phyloP scores from a whole-genome alignment of 176 grass and related monocot species.

The Phragmites australis region DNA sequence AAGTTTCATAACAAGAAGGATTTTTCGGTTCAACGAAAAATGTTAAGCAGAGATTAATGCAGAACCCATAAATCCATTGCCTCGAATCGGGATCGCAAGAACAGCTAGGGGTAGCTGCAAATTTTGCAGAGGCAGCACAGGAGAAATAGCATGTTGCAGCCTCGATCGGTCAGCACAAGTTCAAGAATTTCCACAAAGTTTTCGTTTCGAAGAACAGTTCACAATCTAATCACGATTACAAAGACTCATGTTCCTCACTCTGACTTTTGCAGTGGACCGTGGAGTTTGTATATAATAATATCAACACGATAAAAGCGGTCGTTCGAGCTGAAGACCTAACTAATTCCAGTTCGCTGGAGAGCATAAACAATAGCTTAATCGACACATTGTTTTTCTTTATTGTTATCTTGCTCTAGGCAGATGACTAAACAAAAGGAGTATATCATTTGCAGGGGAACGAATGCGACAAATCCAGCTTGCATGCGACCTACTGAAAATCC shows the following conservation, averaged over 20 bases:
- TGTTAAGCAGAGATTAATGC: neutral
- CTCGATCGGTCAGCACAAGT: neutral
- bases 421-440: neutral
- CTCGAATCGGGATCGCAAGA: neutral
- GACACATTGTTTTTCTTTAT: neutral
- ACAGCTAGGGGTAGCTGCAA: neutral
- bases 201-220: neutral
- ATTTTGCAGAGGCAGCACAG: neutral
- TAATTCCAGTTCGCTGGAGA: neutral
- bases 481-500: slow-evolving; percentile 20
- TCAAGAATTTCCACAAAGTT: neutral
- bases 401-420: neutral
- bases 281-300: neutral
- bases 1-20: neutral
- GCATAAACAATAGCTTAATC: neutral
- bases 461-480: slow-evolving; percentile 39
- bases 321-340: slow-evolving; percentile 1
- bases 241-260: neutral
- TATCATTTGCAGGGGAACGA: too few species aligned
- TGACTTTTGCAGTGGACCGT: neutral
- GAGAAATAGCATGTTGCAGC: neutral
- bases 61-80: neutral
- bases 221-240: neutral
- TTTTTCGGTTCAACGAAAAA: neutral
- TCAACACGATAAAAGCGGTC: neutral